Evolutionary conservation across 208 protist genomes (phyloP).

Genomic region (Leishmania gerbilli): DNA sequence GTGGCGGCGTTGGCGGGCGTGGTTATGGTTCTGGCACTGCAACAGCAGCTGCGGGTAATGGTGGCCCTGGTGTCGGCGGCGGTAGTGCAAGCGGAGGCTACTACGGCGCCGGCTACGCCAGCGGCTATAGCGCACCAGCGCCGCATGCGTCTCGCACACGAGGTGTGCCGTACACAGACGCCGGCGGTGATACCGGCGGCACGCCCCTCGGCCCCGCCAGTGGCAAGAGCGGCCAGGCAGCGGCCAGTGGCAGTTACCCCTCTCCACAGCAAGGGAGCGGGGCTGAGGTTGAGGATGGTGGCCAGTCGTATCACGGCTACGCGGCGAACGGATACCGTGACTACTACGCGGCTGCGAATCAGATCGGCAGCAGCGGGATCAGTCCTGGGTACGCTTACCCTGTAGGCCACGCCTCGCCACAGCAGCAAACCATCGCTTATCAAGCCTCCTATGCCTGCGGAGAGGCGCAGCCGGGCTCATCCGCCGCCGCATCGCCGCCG

Average conservation of each 20-base stretch:
- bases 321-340: not conserved
- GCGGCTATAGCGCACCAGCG: not conserved
- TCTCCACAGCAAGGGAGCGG: not conserved
- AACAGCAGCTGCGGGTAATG: not conserved
- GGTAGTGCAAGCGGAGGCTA: conserved; percentile 14
- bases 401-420: conserved; percentile 4
- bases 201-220: not conserved
- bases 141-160: not conserved
- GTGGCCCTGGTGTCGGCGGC: not conserved
- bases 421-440: not conserved
- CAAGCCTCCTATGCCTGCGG: not conserved
- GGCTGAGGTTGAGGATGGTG: not conserved
- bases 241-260: not conserved
- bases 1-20: not conserved
- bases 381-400: conserved; percentile 8
- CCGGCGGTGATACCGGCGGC: not conserved
- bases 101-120: not conserved
- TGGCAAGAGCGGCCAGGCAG: not conserved
- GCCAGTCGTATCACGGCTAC: conserved; percentile 7
- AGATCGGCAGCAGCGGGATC: not conserved
- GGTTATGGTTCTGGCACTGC: not conserved
- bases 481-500: not conserved
- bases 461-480: not conserved
- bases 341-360: conserved; percentile 1
- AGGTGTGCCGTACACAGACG: not conserved